Conservation (phyloP, 1,139 yeast genomes). For the Pneumocystis canis region DNA sequence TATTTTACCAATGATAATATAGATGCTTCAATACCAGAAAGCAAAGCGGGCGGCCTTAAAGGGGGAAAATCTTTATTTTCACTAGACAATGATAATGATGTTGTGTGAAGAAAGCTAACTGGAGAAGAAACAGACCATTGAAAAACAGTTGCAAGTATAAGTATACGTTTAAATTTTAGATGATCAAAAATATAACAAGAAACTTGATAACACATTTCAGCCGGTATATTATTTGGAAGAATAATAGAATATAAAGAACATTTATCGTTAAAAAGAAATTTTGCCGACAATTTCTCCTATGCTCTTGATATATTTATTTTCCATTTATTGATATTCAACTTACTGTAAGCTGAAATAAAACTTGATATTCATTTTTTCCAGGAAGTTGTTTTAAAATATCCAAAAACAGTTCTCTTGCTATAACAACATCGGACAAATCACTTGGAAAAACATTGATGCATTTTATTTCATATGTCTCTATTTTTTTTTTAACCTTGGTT, state of each 20-base stretch:
- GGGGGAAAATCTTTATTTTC: background rate
- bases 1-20: background rate
- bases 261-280: background rate
- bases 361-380: background rate
- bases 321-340: background rate
- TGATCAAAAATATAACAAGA: background rate
- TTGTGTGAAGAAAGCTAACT: background rate
- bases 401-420: background rate
- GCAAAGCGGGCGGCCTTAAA: background rate
- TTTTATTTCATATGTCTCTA: background rate
- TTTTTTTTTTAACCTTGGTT: background rate
- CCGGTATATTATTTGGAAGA: background rate
- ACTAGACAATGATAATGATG: background rate
- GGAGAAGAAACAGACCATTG: background rate
- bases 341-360: background rate
- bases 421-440: background rate
- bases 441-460: background rate
- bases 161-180: background rate
- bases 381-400: background rate
- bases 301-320: background rate
- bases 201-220: background rate
- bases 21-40: background rate
- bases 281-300: background rate
- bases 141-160: background rate
- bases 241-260: background rate